Evolutionary conservation across 2,329 filamentous ascomycete genomes (phyloP), one percentile per base, ranked within the genome.

Genomic region (Dactylonectria macrodidyma): DNA sequence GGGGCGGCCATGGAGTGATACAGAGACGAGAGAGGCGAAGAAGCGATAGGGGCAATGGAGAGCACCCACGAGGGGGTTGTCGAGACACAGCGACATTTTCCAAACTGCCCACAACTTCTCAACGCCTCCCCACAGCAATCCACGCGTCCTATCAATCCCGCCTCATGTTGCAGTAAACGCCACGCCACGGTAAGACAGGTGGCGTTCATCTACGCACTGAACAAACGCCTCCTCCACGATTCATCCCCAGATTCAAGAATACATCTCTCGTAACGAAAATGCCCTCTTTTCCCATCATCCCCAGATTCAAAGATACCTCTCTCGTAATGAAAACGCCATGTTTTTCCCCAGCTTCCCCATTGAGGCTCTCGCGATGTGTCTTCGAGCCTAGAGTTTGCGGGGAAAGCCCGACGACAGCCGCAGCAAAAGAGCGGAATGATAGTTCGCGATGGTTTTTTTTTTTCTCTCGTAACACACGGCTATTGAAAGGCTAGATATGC

Each of bases 351-450:
- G 36, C 59, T 62, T 54, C 59, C 59, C 50, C 58, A 61, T 61
- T 38, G 26, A 52, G 58, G 22, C 26, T 38, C 51, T 62, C 19
- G 11, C 12, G 26, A 30, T 30, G 26, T 30, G 26, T 30, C 26
- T 30, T 30, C 26, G 33, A 41, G 33, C 24, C 12, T 24, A 12
- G 44, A 46, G 57, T 47, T 16, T 62, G 59, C n/a, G 59, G 51
- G 51, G 59, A 50, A 56, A 56, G n/a, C 30, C 59, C 59, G 59
- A 56, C 19, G 51, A 14, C 30, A 56, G 33, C 59, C 59, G 59
- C 41, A 36, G 12, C 59, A 55, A 47, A 51, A 56, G 46, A 33
- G 34, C 16, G 59, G 14, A 33, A 26, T 3, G 10, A 4, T 30
- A 8, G 36, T 22, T 6, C 12, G n/a, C 19, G 38, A 14, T 30